Percentiles rank a stretch among this genome's conserved stretches.
These are phyloP conservation scores for Amaranthus cruentus DNA, from an alignment of 148 eudicot genomes.

Conservation along the genomic window DNA sequence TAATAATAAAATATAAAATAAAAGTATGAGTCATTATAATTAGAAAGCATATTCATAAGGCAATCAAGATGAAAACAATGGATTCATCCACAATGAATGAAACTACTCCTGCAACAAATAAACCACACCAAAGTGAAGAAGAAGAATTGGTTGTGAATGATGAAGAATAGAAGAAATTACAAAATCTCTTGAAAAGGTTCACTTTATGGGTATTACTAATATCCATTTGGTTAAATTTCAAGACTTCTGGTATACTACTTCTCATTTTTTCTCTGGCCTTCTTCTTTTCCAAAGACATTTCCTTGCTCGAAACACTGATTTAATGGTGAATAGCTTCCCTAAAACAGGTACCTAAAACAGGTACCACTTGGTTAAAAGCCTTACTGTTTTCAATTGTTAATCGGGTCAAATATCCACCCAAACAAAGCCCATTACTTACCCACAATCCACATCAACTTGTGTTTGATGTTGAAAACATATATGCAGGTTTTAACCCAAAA, in stretches of 20 bases:
- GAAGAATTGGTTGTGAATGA: not conserved
- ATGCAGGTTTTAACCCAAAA: not conserved
- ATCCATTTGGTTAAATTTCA: constrained; percentile 3
- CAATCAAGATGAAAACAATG: no score
- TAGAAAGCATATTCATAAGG: no score
- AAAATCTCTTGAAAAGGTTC: constrained; percentile 1
- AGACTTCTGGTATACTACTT: constrained; percentile 8
- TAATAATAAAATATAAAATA: no score
- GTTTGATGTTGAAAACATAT: constrained; percentile 7
- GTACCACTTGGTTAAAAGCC: constrained; percentile 24
- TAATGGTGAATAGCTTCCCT: constrained; percentile 1
- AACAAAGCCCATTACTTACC: constrained; percentile 2
- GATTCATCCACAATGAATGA: no score
- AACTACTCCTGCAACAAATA: no score
- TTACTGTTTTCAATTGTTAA: not conserved
- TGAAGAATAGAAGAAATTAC: constrained; percentile 4
- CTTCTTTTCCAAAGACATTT: constrained; percentile 16
- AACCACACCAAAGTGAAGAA: not conserved
- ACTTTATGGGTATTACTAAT: constrained; percentile 4
- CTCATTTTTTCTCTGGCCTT: not conserved
- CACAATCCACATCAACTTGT: constrained; percentile 21
- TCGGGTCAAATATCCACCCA: not conserved
- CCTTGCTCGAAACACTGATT: constrained; percentile 12
- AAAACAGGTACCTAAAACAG: constrained; percentile 23
- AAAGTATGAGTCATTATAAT: no score